Conservation (phyloP, 2,329 filamentous ascomycete species). For the Tolypocladium inflatum region DNA sequence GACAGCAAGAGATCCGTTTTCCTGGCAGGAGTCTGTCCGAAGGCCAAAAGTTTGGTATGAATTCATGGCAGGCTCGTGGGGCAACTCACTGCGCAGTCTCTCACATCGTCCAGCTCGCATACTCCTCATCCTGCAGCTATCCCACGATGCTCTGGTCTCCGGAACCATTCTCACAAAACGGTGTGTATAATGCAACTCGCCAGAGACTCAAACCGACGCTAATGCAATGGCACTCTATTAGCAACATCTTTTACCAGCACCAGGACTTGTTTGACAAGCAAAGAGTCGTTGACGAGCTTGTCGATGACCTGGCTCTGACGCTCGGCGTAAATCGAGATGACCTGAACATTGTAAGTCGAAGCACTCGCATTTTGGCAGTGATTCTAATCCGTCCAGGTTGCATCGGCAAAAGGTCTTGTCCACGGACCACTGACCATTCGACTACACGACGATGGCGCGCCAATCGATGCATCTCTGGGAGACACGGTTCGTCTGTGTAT, state of each 20-base stretch:
- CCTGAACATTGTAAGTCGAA: slow-evolving; percentile 56
- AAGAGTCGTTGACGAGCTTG: slow-evolving; percentile 56
- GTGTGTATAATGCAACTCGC: slow-evolving; percentile 21
- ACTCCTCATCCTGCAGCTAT: slow-evolving; percentile 48
- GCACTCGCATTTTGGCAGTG: neutral
- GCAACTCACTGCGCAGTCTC: neutral
- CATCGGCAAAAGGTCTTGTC: slow-evolving; percentile 63
- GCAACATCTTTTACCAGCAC: slow-evolving; percentile 74
- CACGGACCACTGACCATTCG: slow-evolving; percentile 45
- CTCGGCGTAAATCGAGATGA: slow-evolving; percentile 53
- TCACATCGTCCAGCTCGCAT: slow-evolving; percentile 35
- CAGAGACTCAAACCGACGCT: neutral
- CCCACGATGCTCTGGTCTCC: slow-evolving; percentile 47
- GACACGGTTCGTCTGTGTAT: slow-evolving; percentile 14
- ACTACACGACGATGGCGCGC: slow-evolving; percentile 33
- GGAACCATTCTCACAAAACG: slow-evolving; percentile 52
- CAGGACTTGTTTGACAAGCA: slow-evolving; percentile 64
- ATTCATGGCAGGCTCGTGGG: neutral
- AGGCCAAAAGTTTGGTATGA: slow-evolving; percentile 41
- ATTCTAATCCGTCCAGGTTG: slow-evolving; percentile 40
- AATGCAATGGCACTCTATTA: slow-evolving; percentile 19
- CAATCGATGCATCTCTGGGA: slow-evolving; percentile 19
- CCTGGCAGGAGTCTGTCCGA: slow-evolving; percentile 38
- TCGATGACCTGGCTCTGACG: slow-evolving; percentile 66
- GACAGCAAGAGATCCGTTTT: slow-evolving; percentile 24